Evolutionary conservation across 2,329 filamentous ascomycete genomes (phyloP).

Genomic region (Ceratocystis harringtonii): DNA sequence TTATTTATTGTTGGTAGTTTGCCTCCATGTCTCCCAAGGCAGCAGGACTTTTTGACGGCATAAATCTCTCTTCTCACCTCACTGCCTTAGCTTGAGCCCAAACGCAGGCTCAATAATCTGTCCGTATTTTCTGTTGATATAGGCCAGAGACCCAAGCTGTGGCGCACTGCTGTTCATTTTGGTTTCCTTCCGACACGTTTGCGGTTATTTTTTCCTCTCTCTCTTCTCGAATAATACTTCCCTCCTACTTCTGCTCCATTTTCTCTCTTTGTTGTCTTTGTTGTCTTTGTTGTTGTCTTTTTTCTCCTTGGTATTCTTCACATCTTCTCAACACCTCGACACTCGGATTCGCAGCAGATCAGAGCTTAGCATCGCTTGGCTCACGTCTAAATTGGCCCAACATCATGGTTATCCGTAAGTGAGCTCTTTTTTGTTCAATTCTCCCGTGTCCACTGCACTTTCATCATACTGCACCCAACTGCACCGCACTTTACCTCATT

Average conservation of each 20-base stretch:
- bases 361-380: conserved; percentile 5
- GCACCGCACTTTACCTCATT: not conserved
- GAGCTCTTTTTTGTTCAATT: not conserved
- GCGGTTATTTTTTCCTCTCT: not conserved
- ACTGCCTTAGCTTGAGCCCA: no score
- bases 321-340: not conserved
- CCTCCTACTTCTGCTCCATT: not conserved
- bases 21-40: no score
- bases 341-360: conserved; percentile 2
- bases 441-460: no score
- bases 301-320: not conserved
- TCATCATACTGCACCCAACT: not conserved
- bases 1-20: no score
- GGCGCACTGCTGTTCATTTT: not conserved
- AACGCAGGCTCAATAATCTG: no score
- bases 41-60: no score
- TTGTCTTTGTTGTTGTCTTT: not conserved
- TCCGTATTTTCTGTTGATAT: no score
- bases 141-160: no score
- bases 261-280: not conserved
- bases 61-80: no score
- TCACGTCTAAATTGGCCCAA: conserved; percentile 2
- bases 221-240: not conserved
- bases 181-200: not conserved
- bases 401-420: conserved; percentile 6